Evolutionary conservation across 352 stramenopile species (phyloP), one percentile per base, ranked within the genome.

Genomic region (Phytophthora meadii): DNA sequence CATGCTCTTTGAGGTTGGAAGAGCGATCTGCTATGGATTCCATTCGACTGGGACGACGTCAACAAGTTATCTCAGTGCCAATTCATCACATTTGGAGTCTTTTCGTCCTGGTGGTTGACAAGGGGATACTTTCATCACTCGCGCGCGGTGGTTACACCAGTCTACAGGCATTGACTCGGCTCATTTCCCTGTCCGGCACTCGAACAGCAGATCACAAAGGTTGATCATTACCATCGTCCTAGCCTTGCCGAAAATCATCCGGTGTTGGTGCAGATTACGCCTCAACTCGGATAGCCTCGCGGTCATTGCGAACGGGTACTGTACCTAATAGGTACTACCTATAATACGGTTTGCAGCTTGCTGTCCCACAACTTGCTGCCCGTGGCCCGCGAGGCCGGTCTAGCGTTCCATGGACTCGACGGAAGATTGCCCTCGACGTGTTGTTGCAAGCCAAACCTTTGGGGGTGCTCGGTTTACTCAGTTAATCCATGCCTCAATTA

Each of bases 181-280:
- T 30, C 27, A 34, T 12, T 36, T 36, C 7, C 30, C 30, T 36
- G 30, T 8, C 30, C 14, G 30, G 9, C 30, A 36, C 30, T 36
- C 30, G 30, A 36, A 36, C 30, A 14, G 28, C 58, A 66, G 41
- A 66, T 66, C 58, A 10, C 39, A 30, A 30, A 30, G 24, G 30
- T 44, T 63, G 50, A 66, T 48, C 58, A 44, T 49, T 50, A 48
- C 40, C 30, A 61, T 54, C 50, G 22, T 41, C 57, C 30, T 42
- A 66, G 39, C 48, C 45, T 64, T 57, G 30, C 58, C 8, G 19
- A 40, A 54, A 60, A 60, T 51, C 42, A 61, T 40, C 40, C 28
- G 44, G 12, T n/a, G 28, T 8, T 22, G 34, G 15, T 15, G 12
- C 34, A 10, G 55, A 56, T 54, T 53, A 48, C 40, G 4, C 32